These are phyloP conservation scores for Ogataea populi-albae DNA, from an alignment of 805 yeast genomes.

Conservation along the genomic window DNA sequence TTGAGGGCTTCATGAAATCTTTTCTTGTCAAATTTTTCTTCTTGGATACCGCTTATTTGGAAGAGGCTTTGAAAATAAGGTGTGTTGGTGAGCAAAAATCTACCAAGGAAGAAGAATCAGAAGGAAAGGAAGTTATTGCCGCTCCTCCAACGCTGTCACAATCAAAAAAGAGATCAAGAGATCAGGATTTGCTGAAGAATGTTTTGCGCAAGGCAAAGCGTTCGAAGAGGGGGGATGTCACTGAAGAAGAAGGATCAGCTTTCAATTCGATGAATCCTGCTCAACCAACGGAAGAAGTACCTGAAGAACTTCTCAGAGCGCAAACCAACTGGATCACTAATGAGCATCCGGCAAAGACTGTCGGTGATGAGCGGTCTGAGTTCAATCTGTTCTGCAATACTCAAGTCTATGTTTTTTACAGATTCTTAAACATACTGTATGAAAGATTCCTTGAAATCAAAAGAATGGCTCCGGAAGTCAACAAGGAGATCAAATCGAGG, in stretches of 20 bases:
- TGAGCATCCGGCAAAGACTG: constrained; percentile 22
- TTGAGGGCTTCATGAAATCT: constrained; percentile 65
- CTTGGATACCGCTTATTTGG: constrained; percentile 48
- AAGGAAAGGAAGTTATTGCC: constrained; percentile 17
- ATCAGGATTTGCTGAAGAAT: constrained; percentile 60
- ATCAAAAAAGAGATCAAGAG: constrained; percentile 45
- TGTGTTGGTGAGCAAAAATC: constrained; percentile 28
- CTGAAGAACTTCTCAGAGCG: constrained; percentile 33
- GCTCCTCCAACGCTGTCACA: constrained; percentile 28
- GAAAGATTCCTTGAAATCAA: constrained; percentile 79
- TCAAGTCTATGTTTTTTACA: constrained; percentile 82
- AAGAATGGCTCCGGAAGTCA: constrained; percentile 61
- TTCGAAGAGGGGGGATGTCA: constrained; percentile 24
- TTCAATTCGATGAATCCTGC: constrained; percentile 10
- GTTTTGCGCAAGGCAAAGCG: constrained; percentile 47
- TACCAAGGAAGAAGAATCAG: constrained; percentile 22
- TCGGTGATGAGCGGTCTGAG: constrained; percentile 43
- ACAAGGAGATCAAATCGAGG: constrained; percentile 66
- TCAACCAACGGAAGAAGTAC: constrained; percentile 16
- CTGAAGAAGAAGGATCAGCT: constrained; percentile 22
- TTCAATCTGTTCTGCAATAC: constrained; percentile 87
- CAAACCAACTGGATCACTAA: constrained; percentile 35
- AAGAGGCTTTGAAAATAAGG: constrained; percentile 36
- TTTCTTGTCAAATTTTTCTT: constrained; percentile 74
- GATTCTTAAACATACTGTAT: constrained; percentile 78